phyloP scores from a whole-genome alignment of 805 yeast species.

The Saccharomycopsis selenospora region DNA sequence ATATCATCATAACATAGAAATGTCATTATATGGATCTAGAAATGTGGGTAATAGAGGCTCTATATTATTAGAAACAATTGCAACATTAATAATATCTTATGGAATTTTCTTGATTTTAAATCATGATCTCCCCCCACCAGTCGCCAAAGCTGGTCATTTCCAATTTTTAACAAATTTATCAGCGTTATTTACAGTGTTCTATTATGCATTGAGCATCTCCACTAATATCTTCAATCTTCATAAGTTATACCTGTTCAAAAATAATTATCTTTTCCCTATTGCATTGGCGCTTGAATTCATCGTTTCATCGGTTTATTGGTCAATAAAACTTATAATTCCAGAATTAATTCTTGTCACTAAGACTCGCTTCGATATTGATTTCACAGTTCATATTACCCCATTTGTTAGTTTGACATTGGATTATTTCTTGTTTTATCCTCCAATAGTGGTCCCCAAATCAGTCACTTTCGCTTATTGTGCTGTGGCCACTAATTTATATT shows the following conservation, averaged over 20 bases:
- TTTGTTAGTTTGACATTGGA: slow-evolving; percentile 9
- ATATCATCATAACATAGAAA: no score
- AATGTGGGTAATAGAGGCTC: slow-evolving; percentile 3
- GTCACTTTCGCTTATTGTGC: slow-evolving; percentile 9
- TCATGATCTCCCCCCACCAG: slow-evolving; percentile 39
- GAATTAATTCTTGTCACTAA: slow-evolving; percentile 36
- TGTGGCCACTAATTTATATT: slow-evolving; percentile 10
- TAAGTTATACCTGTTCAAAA: slow-evolving; percentile 31
- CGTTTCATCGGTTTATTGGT: slow-evolving; percentile 66
- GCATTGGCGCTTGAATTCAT: slow-evolving; percentile 53
- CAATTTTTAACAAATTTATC: slow-evolving; percentile 71
- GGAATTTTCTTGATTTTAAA: background rate
- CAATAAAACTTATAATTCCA: slow-evolving; percentile 46
- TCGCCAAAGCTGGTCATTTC: slow-evolving; percentile 54
- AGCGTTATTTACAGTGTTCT: slow-evolving; percentile 39
- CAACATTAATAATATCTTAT: background rate
- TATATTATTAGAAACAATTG: background rate
- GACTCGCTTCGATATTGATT: slow-evolving; percentile 14
- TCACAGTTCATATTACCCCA: slow-evolving; percentile 17
- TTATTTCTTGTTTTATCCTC: slow-evolving; percentile 4
- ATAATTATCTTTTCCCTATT: slow-evolving; percentile 39
- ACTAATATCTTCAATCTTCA: slow-evolving; percentile 21
- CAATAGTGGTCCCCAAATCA: background rate
- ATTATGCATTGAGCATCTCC: slow-evolving; percentile 25
- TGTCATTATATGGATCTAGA: no score